Evolutionary conservation across 2,329 filamentous ascomycete species (phyloP), one percentile per base, ranked within the genome.

Genomic region (Sclerotinia subarctica): DNA sequence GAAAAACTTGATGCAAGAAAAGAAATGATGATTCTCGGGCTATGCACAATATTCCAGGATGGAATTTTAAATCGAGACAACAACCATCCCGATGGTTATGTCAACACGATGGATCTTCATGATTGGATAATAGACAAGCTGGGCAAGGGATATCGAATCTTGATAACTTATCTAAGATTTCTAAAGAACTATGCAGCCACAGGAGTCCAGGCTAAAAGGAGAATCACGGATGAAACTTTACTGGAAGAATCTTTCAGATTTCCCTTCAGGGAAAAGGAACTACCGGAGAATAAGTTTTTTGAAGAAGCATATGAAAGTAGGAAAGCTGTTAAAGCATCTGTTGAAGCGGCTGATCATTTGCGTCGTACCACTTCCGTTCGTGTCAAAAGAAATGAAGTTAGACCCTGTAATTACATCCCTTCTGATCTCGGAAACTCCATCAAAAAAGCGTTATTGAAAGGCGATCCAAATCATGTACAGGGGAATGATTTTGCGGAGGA

Each of bases 181-280:
- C 21, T 62, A n/a, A 62, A 62, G 32, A 26, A 51, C 10, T 62
- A 51, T 62, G 59, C 59, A 35, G 21, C 32, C 19, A 62, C 47
- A 11, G 59, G 59, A 10, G 2, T 56, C 5, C 21, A 38, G 38
- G 53, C 53, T 24, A 32, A 42, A 24, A 38, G 21, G 21, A 10
- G 21, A 15, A 24, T 42, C 5, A 35, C 8, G 21, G 29, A 56
- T n/a, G 29, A 5, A 56, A 32, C 19, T 10, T 10, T 35, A 56
- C 5, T 2, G 19, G 8, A 35, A 19, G 32, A 32, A 13, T 42
- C 13, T 42, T 5, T 42, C 38, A 42, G 5, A 5, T 42, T 42
- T 6, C 38, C 13, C 38, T 17, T 17, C 38, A 42, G 4, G 38
- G 15, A 17, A 42, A 5, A 42, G 32, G 35, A 10, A 35, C 10